phyloP scores from a whole-genome alignment of 768 basidiomycete genomes.

The Vararia minispora region DNA sequence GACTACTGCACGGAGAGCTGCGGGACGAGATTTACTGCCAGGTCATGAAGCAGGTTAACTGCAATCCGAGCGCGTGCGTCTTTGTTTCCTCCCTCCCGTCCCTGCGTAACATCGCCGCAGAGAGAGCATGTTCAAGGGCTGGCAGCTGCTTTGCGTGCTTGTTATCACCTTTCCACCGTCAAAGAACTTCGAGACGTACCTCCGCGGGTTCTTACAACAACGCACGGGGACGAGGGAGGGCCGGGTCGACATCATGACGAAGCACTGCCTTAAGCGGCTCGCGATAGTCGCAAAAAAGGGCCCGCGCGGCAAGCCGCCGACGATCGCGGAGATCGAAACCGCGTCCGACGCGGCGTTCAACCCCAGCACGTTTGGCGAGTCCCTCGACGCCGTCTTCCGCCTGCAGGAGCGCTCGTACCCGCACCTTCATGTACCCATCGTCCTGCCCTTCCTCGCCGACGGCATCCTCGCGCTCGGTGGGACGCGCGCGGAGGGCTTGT shows the following conservation, averaged over 20 bases:
- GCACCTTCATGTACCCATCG: constrained; percentile 76
- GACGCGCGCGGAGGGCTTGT: constrained; percentile 79
- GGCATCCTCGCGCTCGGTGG: constrained; percentile 87
- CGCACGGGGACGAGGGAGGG: constrained; percentile 59
- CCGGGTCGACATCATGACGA: constrained; percentile 82
- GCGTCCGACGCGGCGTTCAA: constrained; percentile 93
- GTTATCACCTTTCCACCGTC: constrained; percentile 90
- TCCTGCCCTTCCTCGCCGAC: constrained; percentile 88
- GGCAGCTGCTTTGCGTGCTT: constrained; percentile 86
- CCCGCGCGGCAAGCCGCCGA: constrained; percentile 75
- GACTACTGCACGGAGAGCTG: constrained; percentile 70
- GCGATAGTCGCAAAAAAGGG: constrained; percentile 70
- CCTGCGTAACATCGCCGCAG: constrained; percentile 25
- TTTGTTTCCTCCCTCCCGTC: not conserved
- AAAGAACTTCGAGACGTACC: constrained; percentile 82
- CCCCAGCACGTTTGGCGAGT: constrained; percentile 89
- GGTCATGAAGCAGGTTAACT: constrained; percentile 80
- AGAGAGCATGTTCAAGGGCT: constrained; percentile 81
- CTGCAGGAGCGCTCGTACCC: constrained; percentile 84
- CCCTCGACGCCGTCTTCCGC: constrained; percentile 72
- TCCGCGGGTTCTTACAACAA: constrained; percentile 68
- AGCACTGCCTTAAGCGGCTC: constrained; percentile 78
- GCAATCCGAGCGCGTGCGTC: constrained; percentile 70
- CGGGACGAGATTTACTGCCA: constrained; percentile 94
- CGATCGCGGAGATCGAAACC: constrained; percentile 79